phyloP scores from a whole-genome alignment of 352 stramenopile genomes.

The Nothophytophthora sp. region DNA sequence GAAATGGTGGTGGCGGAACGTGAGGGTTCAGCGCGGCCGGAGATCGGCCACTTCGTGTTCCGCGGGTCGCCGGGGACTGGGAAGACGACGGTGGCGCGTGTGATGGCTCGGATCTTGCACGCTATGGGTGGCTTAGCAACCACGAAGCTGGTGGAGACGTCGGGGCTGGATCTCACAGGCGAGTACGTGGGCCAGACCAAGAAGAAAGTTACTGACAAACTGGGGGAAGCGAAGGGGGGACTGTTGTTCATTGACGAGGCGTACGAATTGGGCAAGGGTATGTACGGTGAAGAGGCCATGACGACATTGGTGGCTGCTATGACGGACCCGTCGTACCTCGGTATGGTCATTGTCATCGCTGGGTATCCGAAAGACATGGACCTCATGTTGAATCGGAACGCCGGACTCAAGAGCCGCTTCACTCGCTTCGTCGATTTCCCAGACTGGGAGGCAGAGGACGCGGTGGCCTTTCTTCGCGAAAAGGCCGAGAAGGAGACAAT shows the following conservation, averaged over 20 bases:
- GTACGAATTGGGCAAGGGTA: constrained; percentile 88
- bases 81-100: constrained; percentile 91
- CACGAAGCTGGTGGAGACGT: constrained; percentile 92
- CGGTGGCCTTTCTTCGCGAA: constrained; percentile 54
- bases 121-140: constrained; percentile 90
- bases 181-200: constrained; percentile 91
- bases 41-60: constrained; percentile 89
- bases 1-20: constrained; percentile 62
- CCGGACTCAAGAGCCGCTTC: constrained; percentile 93
- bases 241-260: constrained; percentile 95
- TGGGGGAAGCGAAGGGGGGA: constrained; percentile 89
- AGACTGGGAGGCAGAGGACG: constrained; percentile 86
- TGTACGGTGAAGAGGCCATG: constrained; percentile 87
- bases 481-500: constrained; percentile 50
- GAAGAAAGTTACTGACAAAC: constrained; percentile 81
- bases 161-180: constrained; percentile 87
- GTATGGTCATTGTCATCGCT: constrained; percentile 91
- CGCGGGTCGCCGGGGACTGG: constrained; percentile 87
- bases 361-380: constrained; percentile 91
- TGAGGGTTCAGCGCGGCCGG: constrained; percentile 55
- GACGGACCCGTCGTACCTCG: constrained; percentile 80
- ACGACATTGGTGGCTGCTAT: constrained; percentile 90
- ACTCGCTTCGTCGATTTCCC: constrained; percentile 90
- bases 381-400: constrained; percentile 87
- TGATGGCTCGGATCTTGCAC: constrained; percentile 94